Base-by-base conservation (phyloP, 805 yeast genomes). In the Kodamaea hsintzibuensis region DNA sequence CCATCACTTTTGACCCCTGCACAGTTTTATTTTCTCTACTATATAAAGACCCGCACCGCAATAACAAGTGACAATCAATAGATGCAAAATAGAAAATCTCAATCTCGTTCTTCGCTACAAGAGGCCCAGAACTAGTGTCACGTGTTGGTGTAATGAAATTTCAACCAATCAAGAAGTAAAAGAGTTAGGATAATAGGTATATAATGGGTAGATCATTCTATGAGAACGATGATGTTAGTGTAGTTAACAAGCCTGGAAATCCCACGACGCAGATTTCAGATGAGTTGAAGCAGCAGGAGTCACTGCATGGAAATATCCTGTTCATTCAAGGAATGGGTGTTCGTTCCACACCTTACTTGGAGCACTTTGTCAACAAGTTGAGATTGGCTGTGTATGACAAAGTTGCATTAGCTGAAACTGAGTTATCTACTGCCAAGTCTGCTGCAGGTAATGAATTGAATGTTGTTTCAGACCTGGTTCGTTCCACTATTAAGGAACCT, bases 281-380 rank as follows among this genome's bases (percentile, higher is more conserved):
- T 10, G 73, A 69, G 22, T 65, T 79, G 60, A 66, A 69, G 55
- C 63, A 68, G 46, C 58, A 74, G 60, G 82, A 79, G 59, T 66
- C 74, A 0, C 55, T 64, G 18, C 76, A 70, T 52, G 79, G 74
- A 16, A 70, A 72, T 51, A 72, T 74, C 45, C 62, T 74, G 2
- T 71, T 77, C 46, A 68, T 81, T 35, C 70, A 80, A 17, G 87
- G 87, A 5, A 82, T 82, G 80, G 75, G 77, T n/a, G 74, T 83
- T 54, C 70, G 83, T 54, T 66, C 83, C 10, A 68, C 80, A 10
- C 80, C 83, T 40, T 65, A 68, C 49, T 69, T 82, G 52, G 84
- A 83, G 57, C 61, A 68, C 12, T 74, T 73, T 53, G 59, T 78
- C 48, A 74, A 76, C 55, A 55, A 67, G 14, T 63, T 74, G 12